Percentiles rank a stretch among this genome's conserved stretches.
Evolutionary conservation across 1,284 basidiomycete genomes (phyloP).

Genomic region (Exobasidium rhododendri): DNA sequence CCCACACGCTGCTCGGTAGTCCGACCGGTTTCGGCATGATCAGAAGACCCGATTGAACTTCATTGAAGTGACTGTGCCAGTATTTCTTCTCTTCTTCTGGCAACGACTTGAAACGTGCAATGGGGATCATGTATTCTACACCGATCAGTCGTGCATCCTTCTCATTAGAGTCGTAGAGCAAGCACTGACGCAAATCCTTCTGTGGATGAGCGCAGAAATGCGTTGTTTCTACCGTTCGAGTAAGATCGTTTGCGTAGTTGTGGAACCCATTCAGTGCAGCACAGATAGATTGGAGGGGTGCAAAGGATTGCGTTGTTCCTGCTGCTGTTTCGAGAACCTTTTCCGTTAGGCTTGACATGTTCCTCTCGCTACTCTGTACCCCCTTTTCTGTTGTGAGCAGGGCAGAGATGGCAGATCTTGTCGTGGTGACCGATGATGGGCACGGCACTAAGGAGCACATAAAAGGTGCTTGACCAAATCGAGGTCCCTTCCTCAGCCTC

Average conservation of each 20-base stretch:
- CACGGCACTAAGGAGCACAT: too few relatives aligned
- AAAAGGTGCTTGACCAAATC: too few relatives aligned
- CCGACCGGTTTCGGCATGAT: not conserved
- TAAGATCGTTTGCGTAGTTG: not conserved
- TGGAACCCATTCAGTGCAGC: not conserved
- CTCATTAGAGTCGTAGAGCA: not conserved
- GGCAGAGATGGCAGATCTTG: too few relatives aligned
- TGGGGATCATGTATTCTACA: not conserved
- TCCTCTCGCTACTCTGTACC: too few relatives aligned
- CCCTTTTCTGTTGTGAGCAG: too few relatives aligned
- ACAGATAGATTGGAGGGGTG: not conserved
- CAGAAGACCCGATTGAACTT: not conserved
- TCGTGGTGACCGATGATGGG: too few relatives aligned
- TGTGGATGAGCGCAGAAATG: slow-evolving; percentile 1
- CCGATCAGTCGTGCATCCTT: not conserved
- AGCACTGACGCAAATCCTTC: slow-evolving; percentile 1
- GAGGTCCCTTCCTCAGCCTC: too few relatives aligned
- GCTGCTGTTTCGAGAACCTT: not conserved
- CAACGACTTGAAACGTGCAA: not conserved
- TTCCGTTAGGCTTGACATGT: not conserved
- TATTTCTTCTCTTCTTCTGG: not conserved
- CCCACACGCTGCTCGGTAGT: not conserved
- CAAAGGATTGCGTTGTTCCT: not conserved
- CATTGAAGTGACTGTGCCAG: slow-evolving; percentile 2
- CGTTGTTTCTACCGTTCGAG: not conserved